Conservation (phyloP, 345 rosid species). For the Hypericum androsaemum region DNA sequence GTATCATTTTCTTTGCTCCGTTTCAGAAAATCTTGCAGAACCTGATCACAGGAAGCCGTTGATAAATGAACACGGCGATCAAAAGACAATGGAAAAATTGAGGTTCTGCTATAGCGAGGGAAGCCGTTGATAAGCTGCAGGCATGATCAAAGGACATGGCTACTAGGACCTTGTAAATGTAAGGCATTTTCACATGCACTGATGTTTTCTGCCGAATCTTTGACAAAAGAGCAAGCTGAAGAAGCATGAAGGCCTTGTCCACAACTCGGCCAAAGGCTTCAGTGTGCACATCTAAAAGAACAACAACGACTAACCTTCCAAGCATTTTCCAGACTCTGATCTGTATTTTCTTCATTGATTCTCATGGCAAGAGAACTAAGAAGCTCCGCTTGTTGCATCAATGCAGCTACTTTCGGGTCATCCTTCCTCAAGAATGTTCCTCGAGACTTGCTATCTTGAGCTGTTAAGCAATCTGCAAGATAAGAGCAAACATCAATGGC, state of each 20-base stretch:
- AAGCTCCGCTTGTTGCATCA: slow-evolving; percentile 91
- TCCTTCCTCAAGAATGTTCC: slow-evolving; percentile 63
- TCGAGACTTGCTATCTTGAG: slow-evolving; percentile 33
- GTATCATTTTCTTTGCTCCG: slow-evolving; percentile 53
- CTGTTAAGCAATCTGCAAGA: slow-evolving; percentile 1
- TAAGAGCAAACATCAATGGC: no score
- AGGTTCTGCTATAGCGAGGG: no score
- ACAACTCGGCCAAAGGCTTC: no score
- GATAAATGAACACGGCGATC: slow-evolving; percentile 9
- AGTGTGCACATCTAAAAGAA: no score
- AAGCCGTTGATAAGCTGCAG: no score
- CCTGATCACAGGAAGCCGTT: slow-evolving; percentile 31
- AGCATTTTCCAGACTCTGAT: slow-evolving; percentile 83
- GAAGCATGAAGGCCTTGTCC: no score
- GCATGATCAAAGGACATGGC: no score
- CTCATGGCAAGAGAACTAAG: slow-evolving; percentile 69
- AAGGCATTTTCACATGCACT: no score
- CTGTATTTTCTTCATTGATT: slow-evolving; percentile 64
- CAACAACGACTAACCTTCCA: slow-evolving; percentile 61
- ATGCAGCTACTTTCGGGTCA: slow-evolving; percentile 65
- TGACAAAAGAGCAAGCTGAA: no score
- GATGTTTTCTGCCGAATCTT: no score
- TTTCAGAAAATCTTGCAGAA: slow-evolving; percentile 66
- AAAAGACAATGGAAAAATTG: not conserved
- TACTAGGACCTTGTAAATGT: no score